Evolutionary conservation across 2,329 filamentous ascomycete genomes (phyloP), one percentile per base, ranked within the genome.

Genomic region (Aplosporella prunicola): DNA sequence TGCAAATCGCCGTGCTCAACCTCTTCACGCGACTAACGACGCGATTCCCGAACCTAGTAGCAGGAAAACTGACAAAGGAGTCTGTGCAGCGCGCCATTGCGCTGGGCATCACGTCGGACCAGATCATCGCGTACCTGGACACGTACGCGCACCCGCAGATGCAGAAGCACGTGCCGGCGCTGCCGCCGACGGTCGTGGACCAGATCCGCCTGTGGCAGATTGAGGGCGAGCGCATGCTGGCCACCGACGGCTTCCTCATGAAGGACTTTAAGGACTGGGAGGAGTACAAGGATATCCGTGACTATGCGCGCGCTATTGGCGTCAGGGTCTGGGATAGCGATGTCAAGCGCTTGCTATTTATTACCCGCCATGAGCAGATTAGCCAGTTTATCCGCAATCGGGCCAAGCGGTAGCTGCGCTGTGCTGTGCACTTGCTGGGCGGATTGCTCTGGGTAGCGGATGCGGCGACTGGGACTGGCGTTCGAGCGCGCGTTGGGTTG

Each of bases 121-220:
- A 98, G 58, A 93, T 98, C 58, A 89, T 98, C 51, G 79, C 81
- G 13, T 98, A 96, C 63, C 76, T 98, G 2, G 78, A 81, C 6
- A 82, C 84, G 4, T 89, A 98, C 62, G 91, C 91, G 0, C 91
- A 98, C 63, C 87, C 93, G 29, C 85, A 96, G 60, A 86, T 98
- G 76, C 79, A 82, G 50, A 80, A 82, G 44, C 70, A 74, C 28
- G 20, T n/a, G 14, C 82, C 88, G 2, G 76, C 94, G 11, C 72
- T 98, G 2, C 91, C 93, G 1, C 88, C 91, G 0, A 96, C 93
- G 0, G 91, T 98, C 11, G 85, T 95, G 45, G 91, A 98, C 61
- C 91, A 98, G 67, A 95, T 98, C 51, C 75, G 88, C 2, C 75
- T 98, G 14, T 98, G 91, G 91, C 89, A 98, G 66, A 78, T 96